Base-by-base conservation (phyloP, 495 filamentous ascomycete genomes). In the Astrothelium macrocarpum region DNA sequence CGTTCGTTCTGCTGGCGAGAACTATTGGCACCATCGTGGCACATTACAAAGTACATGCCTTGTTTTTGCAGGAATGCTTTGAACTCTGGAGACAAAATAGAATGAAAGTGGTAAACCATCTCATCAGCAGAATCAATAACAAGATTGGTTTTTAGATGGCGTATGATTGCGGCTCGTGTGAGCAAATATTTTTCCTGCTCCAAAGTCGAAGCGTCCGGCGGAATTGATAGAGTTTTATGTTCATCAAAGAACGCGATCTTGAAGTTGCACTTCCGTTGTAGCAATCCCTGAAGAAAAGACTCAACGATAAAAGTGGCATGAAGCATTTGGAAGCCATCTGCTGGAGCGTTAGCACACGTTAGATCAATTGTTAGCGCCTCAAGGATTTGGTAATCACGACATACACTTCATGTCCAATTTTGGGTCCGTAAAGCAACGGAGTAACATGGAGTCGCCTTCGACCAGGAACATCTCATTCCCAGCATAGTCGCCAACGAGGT, bases 401-500 rank as follows among this genome's bases (percentile, higher is more conserved):
- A 59, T 67, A 81, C 81, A 70, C 32, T 78, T 65, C 63, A 89
- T 85, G 67, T 92, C 85, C 2, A 91, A 78, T 32, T 78, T 71
- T 1, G 75, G 49, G 62, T 88, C 79, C 20, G 78, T 73, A 43
- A 91, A 81, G 66, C 80, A 85, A 42, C 85, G 70, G 14, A 84
- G 74, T 1, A 92, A 73, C 11, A 91, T 74, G 0, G 87, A 87
- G 62, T 92, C 88, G 1, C 88, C 88, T 65, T 92, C 85, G 43
- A 92, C 77, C 10, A 89, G 70, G 73, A 90, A 90, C 0, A 85
- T 76, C 64, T 89, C 88, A 56, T 81, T 78, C 18, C 89, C 89
- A 11, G 85, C 85, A 73, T 88, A 90, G 68, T 91, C 89, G 1
- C 89, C 87, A 2, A 88, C 79, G 1, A 89, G 76, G 69, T 89